Percentiles rank a stretch among this genome's conserved stretches.
Conservation (phyloP, 768 basidiomycete genomes). For the Rhodocollybia butyracea region DNA sequence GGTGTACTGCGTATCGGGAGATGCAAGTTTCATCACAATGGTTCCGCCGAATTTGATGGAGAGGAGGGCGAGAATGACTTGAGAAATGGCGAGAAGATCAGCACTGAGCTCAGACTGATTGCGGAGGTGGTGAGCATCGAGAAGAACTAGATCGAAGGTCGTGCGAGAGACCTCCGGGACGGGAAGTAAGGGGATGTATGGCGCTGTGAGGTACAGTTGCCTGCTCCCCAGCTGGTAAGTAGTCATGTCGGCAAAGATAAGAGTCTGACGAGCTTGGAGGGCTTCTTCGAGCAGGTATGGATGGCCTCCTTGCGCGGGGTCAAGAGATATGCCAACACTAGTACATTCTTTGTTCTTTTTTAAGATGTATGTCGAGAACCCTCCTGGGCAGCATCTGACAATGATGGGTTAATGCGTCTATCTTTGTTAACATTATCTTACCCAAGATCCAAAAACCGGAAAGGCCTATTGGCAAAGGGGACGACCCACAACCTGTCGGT, state of each 20-base stretch:
- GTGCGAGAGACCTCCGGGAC: neutral
- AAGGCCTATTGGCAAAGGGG: constrained; percentile 5
- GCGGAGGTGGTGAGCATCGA: constrained; percentile 31
- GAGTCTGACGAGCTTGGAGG: constrained; percentile 8
- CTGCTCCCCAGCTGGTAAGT: constrained; percentile 8
- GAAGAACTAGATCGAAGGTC: constrained; percentile 25
- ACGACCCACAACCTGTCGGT: constrained; percentile 8
- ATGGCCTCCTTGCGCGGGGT: constrained; percentile 13
- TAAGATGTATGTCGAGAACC: constrained; percentile 17
- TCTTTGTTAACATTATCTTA: neutral
- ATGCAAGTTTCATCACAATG: constrained; percentile 28
- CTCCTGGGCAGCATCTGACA: constrained; percentile 17
- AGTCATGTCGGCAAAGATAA: constrained; percentile 12
- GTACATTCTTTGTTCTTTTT: constrained; percentile 12
- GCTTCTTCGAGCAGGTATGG: constrained; percentile 8
- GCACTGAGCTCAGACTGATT: constrained; percentile 8
- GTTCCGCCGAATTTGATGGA: constrained; percentile 22
- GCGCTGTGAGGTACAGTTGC: neutral
- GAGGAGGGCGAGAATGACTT: constrained; percentile 26
- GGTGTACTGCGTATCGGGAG: constrained; percentile 22
- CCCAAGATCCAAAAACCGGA: constrained; percentile 16
- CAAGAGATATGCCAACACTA: constrained; percentile 15
- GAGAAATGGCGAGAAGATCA: constrained; percentile 25
- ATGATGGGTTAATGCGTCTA: neutral
- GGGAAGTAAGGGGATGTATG: neutral